These are phyloP conservation scores for Dioscorea zingiberensis DNA, from an alignment of 106 monocot species.

Conservation along the genomic window DNA sequence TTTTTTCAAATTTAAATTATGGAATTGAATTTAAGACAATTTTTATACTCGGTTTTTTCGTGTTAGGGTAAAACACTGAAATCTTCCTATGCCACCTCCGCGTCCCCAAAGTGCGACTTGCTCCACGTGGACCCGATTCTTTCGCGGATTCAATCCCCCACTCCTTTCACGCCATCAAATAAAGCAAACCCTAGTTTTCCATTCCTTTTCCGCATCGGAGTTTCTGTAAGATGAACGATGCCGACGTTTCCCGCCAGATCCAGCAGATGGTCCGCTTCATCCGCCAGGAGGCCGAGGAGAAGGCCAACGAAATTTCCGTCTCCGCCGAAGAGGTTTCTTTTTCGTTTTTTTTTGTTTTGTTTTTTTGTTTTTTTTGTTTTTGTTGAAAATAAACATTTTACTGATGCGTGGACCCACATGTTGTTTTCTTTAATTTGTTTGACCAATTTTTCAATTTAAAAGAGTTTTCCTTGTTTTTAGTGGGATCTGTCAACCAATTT, in stretches of 20 bases:
- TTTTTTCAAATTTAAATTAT: too few species aligned
- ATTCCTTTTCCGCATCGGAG: background rate
- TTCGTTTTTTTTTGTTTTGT: background rate
- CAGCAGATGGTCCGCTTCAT: constrained; percentile 92
- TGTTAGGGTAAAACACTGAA: too few species aligned
- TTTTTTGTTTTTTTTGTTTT: background rate
- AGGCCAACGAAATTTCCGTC: constrained; percentile 76
- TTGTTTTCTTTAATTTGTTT: background rate
- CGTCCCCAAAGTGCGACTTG: too few species aligned
- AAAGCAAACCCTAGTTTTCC: background rate
- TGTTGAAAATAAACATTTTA: too few species aligned
- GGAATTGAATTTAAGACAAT: too few species aligned
- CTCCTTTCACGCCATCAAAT: background rate
- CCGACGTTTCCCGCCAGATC: constrained; percentile 73
- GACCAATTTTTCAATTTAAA: too few species aligned
- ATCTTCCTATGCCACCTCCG: too few species aligned
- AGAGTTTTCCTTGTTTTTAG: background rate
- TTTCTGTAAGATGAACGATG: constrained; percentile 54
- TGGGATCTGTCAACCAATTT: background rate
- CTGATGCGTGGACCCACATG: background rate
- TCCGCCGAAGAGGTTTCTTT: constrained; percentile 59
- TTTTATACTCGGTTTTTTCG: too few species aligned
- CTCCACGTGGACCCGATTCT: too few species aligned
- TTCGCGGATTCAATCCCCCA: too few species aligned
- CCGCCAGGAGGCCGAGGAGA: constrained; percentile 88